phyloP scores from a whole-genome alignment of 345 rosid genomes.

The Eucalyptus viminalis region DNA sequence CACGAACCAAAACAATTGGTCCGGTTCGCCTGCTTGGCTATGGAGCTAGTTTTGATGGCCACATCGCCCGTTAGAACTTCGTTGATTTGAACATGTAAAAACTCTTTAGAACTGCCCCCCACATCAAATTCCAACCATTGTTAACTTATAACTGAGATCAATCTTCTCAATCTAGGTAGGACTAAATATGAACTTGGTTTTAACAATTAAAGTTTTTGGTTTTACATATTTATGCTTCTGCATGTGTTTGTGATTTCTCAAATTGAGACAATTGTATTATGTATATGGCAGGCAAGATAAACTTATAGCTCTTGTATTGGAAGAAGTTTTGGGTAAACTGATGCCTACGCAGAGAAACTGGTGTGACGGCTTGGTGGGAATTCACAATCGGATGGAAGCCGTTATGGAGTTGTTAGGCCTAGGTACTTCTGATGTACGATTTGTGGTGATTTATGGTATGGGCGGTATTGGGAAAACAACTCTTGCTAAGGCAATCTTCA shows the following conservation, averaged over 20 bases:
- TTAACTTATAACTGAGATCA: not conserved
- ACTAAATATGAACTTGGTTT: no score
- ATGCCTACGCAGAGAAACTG: fast-evolving
- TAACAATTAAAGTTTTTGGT: no score
- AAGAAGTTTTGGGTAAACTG: no score
- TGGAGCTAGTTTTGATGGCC: not conserved
- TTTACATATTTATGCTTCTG: no score
- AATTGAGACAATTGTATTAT: fast-evolving
- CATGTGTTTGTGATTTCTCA: no score
- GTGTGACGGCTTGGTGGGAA: no score
- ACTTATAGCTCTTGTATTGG: fast-evolving
- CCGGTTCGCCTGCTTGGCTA: fast-evolving
- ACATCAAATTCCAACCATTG: not conserved
- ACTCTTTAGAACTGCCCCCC: not conserved
- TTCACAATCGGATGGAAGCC: no score
- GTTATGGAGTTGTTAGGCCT: no score
- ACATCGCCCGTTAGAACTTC: not conserved
- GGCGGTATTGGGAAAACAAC: not conserved
- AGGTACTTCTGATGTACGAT: no score
- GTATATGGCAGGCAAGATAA: no score
- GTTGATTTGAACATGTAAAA: no score
- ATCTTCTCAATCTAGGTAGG: not conserved
- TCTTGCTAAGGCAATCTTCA: not conserved
- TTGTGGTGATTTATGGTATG: no score
- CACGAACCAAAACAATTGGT: not conserved